phyloP scores from a whole-genome alignment of 2,329 filamentous ascomycete species.

The Pestalotiopsis sp. region DNA sequence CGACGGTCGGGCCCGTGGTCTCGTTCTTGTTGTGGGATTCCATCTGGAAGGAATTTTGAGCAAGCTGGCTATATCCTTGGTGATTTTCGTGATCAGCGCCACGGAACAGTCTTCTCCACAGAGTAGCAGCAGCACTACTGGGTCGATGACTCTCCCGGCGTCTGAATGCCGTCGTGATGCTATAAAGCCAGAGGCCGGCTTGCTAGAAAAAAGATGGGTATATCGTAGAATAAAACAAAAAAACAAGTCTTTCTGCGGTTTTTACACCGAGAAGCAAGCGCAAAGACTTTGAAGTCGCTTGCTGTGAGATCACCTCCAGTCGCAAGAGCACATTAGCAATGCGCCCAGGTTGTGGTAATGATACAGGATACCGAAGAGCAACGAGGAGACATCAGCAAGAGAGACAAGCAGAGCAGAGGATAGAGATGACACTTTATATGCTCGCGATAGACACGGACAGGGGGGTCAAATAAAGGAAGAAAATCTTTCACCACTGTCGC shows the following conservation, averaged over 20 bases:
- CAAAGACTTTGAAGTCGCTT: constrained; percentile 68
- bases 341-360: constrained; percentile 28
- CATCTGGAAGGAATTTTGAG: constrained; percentile 26
- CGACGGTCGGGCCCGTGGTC: constrained; percentile 24
- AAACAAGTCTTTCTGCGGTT: constrained; percentile 56
- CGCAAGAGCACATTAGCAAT: constrained; percentile 42
- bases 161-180: not conserved
- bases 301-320: constrained; percentile 44
- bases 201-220: constrained; percentile 1
- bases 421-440: not conserved
- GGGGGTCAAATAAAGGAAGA: constrained; percentile 3
- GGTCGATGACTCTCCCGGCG: too few relatives aligned
- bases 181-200: not conserved
- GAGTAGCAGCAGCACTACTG: not conserved
- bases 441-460: not conserved
- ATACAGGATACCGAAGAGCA: not conserved
- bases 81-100: not conserved
- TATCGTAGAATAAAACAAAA: not conserved
- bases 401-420: not conserved
- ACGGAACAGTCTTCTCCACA: not conserved
- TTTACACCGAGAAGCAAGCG: constrained; percentile 52
- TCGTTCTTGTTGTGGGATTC: constrained; percentile 24
- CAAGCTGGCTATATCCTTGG: constrained; percentile 19
- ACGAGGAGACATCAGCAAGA: constrained; percentile 6
- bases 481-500: constrained; percentile 3